phyloP scores from a whole-genome alignment of 192 early-diverging fungal species.

The Entrophospora sp. region DNA sequence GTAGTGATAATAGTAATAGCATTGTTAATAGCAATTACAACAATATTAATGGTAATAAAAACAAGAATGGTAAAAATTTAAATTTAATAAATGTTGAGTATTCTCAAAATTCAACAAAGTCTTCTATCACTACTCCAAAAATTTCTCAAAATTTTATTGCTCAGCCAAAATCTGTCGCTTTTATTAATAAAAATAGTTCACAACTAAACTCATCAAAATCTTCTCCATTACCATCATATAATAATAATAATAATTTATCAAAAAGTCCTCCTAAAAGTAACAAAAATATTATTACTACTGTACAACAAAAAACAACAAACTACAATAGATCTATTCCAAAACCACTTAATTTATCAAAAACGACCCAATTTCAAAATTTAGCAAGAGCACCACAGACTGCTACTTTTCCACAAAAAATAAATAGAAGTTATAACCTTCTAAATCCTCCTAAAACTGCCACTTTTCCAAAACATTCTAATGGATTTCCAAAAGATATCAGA shows the following conservation, averaged over 20 bases:
- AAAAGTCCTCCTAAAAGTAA: conserved; percentile 1
- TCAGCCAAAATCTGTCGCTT: neutral
- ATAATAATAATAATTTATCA: neutral
- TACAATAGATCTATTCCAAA: conserved; percentile 10
- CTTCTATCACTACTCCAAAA: conserved; percentile 7
- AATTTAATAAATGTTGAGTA: conserved; percentile 13
- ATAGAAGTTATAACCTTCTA: conserved; percentile 16
- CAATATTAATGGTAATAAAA: too few species aligned
- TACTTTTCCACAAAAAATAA: conserved; percentile 21
- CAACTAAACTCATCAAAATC: neutral
- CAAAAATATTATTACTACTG: neutral
- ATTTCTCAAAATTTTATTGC: neutral
- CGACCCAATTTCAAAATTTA: conserved; percentile 5
- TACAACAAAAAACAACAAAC: neutral
- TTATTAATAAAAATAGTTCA: neutral
- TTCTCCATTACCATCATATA: too few species aligned
- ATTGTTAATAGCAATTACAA: too few species aligned
- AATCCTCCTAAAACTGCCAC: conserved; percentile 21
- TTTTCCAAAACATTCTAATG: neutral
- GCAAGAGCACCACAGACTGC: conserved; percentile 16
- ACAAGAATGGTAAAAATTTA: conserved; percentile 6
- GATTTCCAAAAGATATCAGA: conserved; percentile 17
- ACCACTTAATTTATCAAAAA: conserved; percentile 20
- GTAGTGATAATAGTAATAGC: conserved; percentile 14
- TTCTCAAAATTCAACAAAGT: neutral